These are phyloP conservation scores for Fusarium sp. DNA, from an alignment of 2,329 filamentous ascomycete species.

Conservation along the genomic window DNA sequence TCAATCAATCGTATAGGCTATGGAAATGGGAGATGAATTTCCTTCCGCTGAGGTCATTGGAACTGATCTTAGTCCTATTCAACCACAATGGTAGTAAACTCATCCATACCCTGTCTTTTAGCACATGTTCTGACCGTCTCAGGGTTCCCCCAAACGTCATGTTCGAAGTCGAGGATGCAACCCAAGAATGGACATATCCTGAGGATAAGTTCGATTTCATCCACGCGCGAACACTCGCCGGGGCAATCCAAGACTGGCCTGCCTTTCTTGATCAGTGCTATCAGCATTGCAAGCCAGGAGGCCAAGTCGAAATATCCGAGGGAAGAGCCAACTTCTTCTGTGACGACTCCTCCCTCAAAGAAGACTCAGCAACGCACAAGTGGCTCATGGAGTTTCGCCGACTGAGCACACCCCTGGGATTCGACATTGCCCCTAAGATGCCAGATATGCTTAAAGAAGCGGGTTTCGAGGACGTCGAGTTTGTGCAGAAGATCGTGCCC, in stretches of 20 bases:
- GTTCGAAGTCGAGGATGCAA: constrained; percentile 29
- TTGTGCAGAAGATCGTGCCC: constrained; percentile 49
- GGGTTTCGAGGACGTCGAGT: constrained; percentile 48
- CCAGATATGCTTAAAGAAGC: constrained; percentile 31
- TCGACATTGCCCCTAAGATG: constrained; percentile 37
- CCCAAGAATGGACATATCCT: constrained; percentile 14
- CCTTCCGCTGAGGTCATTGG: constrained; percentile 42
- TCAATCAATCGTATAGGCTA: constrained; percentile 51
- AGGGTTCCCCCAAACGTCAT: constrained; percentile 43
- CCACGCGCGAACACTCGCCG: constrained; percentile 46
- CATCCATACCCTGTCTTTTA: too few species aligned
- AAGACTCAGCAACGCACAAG: constrained; percentile 31
- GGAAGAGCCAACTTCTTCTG: constrained; percentile 40
- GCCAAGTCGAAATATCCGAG: constrained; percentile 33
- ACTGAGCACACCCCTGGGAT: constrained; percentile 34
- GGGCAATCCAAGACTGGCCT: constrained; percentile 46
- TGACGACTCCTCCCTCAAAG: constrained; percentile 39
- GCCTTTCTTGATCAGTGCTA: constrained; percentile 35
- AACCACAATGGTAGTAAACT: constrained; percentile 38
- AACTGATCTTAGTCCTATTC: constrained; percentile 44
- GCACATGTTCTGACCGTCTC: background rate
- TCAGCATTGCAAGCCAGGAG: constrained; percentile 28
- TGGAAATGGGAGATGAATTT: constrained; percentile 52
- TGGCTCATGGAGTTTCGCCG: constrained; percentile 42
- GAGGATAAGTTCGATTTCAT: constrained; percentile 16